A percentile compares a stretch with the other conserved stretches of the same genome.
Conservation (phyloP, 1,284 basidiomycete species). For the Sutorius eximius region DNA sequence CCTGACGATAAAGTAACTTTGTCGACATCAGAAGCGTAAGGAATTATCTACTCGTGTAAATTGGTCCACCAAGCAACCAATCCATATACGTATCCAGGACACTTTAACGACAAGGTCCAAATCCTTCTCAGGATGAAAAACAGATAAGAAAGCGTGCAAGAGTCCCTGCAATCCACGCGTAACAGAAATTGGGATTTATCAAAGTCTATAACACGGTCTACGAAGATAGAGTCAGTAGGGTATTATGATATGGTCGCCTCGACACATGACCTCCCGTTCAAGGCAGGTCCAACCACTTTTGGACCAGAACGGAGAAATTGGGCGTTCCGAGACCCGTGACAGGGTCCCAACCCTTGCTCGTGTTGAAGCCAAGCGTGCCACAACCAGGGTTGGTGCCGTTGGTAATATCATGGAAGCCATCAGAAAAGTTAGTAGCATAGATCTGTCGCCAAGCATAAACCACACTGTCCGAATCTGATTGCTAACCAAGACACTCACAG, state of each 20-base stretch:
- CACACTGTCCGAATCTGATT: neutral
- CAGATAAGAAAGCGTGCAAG: too few relatives aligned
- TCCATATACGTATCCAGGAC: too few relatives aligned
- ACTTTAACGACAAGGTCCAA: too few relatives aligned
- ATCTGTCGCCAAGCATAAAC: constrained; percentile 20
- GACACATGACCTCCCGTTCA: constrained; percentile 5
- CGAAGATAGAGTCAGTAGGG: neutral
- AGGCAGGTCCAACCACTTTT: constrained; percentile 20
- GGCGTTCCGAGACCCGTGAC: constrained; percentile 40
- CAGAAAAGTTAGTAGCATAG: constrained; percentile 24
- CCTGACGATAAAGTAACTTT: too few relatives aligned
- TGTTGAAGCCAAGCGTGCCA: constrained; percentile 38
- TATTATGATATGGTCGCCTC: neutral
- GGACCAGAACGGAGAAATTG: constrained; percentile 27
- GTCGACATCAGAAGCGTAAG: too few relatives aligned
- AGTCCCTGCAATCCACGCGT: too few relatives aligned
- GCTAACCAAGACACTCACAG: neutral
- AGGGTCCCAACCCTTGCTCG: constrained; percentile 42
- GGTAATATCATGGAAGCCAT: constrained; percentile 45
- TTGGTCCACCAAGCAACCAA: too few relatives aligned
- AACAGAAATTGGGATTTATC: too few relatives aligned
- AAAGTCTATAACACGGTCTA: neutral
- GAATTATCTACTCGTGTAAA: too few relatives aligned
- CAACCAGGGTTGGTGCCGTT: constrained; percentile 46
- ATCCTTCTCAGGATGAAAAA: too few relatives aligned